Evolutionary conservation across 352 stramenopile genomes (phyloP).

Genomic region (Pythium phragmitis): DNA sequence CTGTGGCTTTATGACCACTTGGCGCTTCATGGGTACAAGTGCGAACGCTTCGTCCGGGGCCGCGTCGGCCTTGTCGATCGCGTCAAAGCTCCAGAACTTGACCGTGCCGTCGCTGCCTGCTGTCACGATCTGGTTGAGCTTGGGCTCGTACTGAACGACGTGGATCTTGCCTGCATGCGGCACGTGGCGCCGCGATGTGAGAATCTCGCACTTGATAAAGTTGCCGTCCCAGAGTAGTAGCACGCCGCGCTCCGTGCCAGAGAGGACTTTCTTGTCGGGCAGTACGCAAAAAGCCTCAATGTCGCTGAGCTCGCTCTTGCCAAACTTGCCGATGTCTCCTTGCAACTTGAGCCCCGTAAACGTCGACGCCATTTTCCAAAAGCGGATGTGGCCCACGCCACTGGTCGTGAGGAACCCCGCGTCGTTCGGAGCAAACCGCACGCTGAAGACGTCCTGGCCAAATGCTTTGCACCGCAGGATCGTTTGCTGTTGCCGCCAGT

Average conservation of each 20-base stretch:
- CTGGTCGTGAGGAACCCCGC: constrained; percentile 91
- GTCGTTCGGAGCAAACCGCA: constrained; percentile 87
- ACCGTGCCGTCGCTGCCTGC: constrained; percentile 85
- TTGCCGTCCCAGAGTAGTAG: constrained; percentile 94
- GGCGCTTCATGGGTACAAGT: constrained; percentile 59
- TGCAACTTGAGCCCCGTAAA: constrained; percentile 96
- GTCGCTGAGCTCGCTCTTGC: constrained; percentile 93
- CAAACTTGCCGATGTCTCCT: constrained; percentile 95
- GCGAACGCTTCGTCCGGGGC: constrained; percentile 75
- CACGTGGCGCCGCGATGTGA: constrained; percentile 58
- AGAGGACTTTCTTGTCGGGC: constrained; percentile 94
- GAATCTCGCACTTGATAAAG: constrained; percentile 94
- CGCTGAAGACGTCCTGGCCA: constrained; percentile 92
- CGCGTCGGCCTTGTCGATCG: constrained; percentile 87
- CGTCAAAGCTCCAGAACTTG: constrained; percentile 88
- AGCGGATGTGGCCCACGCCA: constrained; percentile 93
- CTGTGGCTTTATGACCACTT: constrained; percentile 50
- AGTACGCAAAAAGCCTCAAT: constrained; percentile 92
- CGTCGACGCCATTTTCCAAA: constrained; percentile 96
- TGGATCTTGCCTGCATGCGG: constrained; percentile 75
- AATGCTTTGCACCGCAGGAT: constrained; percentile 93
- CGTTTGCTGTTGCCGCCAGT: constrained; percentile 89
- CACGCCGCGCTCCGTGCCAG: constrained; percentile 79
- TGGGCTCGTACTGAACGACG: constrained; percentile 65
- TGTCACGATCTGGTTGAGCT: constrained; percentile 52